Evolutionary conservation across 495 filamentous ascomycete species (phyloP).

Genomic region (Penicillium subrubescens): DNA sequence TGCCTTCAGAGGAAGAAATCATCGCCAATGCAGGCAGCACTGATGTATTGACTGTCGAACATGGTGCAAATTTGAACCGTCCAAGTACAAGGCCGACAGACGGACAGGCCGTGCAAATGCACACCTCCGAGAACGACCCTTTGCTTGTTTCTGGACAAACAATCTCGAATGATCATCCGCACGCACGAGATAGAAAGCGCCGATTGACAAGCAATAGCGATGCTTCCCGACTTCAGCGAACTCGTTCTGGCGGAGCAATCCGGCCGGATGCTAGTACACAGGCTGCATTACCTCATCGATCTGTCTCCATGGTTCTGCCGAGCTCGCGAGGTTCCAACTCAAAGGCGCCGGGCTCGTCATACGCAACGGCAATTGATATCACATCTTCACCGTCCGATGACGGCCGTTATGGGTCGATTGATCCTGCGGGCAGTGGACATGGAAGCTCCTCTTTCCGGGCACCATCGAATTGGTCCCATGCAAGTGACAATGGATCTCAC

Average conservation of each 20-base stretch:
- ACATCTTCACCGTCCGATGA: conserved; percentile 29
- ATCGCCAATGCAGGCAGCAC: not conserved
- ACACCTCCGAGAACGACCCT: not conserved
- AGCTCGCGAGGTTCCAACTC: conserved; percentile 20
- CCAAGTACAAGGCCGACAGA: not conserved
- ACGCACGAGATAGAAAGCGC: conserved; percentile 42
- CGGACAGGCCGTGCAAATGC: not conserved
- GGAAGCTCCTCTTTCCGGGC: not conserved
- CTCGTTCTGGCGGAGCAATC: conserved; percentile 23
- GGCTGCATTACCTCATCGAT: conserved; percentile 23
- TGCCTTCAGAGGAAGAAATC: not conserved
- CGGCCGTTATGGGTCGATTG: not conserved
- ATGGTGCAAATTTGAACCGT: not conserved
- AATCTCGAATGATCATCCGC: not conserved
- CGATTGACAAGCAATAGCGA: conserved; percentile 36
- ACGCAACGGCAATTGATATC: conserved; percentile 41
- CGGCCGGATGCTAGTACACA: conserved; percentile 1
- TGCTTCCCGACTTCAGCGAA: conserved; percentile 29
- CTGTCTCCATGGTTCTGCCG: conserved; percentile 21
- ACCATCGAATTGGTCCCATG: not conserved
- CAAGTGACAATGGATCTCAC: not conserved
- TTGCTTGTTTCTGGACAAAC: not conserved
- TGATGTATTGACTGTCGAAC: not conserved
- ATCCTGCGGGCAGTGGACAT: not conserved
- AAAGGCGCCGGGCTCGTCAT: conserved; percentile 31